Evolutionary conservation across 2,329 filamentous ascomycete species (phyloP).

Genomic region (Madurella mycetomatis): DNA sequence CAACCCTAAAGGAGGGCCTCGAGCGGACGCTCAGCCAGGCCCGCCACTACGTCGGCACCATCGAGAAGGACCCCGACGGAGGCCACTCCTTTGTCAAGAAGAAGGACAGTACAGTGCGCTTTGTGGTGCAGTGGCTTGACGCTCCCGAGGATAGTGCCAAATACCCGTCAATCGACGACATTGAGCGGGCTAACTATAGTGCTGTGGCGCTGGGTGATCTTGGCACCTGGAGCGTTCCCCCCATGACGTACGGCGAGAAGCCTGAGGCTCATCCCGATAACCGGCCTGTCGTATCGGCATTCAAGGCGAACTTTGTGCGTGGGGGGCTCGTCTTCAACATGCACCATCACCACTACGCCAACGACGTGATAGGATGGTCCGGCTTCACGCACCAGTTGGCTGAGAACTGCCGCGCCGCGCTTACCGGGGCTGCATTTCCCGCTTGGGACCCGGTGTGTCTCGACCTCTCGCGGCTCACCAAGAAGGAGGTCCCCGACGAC

Average conservation of each 20-base stretch:
- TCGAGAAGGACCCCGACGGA: conserved; percentile 36
- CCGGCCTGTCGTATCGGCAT: conserved; percentile 34
- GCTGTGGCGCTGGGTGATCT: conserved; percentile 32
- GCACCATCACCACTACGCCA: conserved; percentile 40
- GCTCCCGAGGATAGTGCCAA: conserved; percentile 20
- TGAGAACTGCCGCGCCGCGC: conserved; percentile 37
- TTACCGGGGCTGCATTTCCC: conserved; percentile 29
- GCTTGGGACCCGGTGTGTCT: conserved; percentile 34
- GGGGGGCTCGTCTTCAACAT: conserved; percentile 40
- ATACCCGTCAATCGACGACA: conserved; percentile 36
- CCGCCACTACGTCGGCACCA: conserved; percentile 35
- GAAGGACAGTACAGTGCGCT: conserved; percentile 26
- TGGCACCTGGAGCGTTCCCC: conserved; percentile 32
- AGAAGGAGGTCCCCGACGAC: conserved; percentile 27
- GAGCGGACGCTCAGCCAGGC: conserved; percentile 35
- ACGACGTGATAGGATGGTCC: conserved; percentile 40
- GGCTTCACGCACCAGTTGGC: conserved; percentile 38
- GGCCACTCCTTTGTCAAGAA: conserved; percentile 30
- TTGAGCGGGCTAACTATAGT: conserved; percentile 34
- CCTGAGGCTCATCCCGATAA: conserved; percentile 34
- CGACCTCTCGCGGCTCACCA: conserved; percentile 34
- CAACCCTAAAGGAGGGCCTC: conserved; percentile 32
- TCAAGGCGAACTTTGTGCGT: conserved; percentile 39
- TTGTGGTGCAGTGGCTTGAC: conserved; percentile 30
- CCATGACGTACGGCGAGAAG: conserved; percentile 38